These are phyloP conservation scores for Fraxinus albicans DNA, from an alignment of 305 asterid species.

Conservation along the genomic window DNA sequence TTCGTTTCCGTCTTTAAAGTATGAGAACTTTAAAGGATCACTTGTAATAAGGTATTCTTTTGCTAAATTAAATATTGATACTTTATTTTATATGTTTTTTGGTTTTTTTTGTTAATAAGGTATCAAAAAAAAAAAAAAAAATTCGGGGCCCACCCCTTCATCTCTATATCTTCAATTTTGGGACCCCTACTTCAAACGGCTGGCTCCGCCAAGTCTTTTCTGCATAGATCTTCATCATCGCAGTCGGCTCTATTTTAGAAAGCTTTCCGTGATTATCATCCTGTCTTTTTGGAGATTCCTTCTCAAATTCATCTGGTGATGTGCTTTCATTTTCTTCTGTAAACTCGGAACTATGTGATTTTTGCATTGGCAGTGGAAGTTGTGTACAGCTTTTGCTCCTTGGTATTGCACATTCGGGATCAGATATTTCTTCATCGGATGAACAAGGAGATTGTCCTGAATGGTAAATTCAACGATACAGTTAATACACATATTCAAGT, in stretches of 20 bases:
- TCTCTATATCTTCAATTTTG: too few relatives aligned
- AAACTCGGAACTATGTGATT: slow-evolving; percentile 26
- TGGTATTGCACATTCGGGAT: slow-evolving; percentile 16
- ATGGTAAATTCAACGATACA: neutral
- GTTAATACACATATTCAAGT: neutral
- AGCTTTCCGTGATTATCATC: neutral
- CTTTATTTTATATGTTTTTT: too few relatives aligned
- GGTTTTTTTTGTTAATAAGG: too few relatives aligned
- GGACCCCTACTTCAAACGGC: too few relatives aligned
- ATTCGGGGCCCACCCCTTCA: too few relatives aligned
- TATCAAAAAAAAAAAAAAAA: too few relatives aligned
- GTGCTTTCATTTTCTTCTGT: slow-evolving; percentile 28
- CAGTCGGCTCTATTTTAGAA: neutral
- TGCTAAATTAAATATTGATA: too few relatives aligned
- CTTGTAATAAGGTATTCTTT: too few relatives aligned
- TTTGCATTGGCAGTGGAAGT: slow-evolving; percentile 28
- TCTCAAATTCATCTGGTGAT: slow-evolving; percentile 17
- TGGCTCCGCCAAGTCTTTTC: slow-evolving; percentile 4
- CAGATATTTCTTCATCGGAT: slow-evolving; percentile 39
- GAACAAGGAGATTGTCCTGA: slow-evolving; percentile 40
- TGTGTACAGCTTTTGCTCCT: slow-evolving; percentile 57
- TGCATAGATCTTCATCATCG: slow-evolving; percentile 19
- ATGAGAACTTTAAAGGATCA: too few relatives aligned
- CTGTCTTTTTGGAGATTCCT: slow-evolving; percentile 1
- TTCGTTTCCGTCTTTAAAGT: too few relatives aligned